Percentiles rank a stretch among this genome's conserved stretches.
phyloP scores from a whole-genome alignment of 176 grass and related monocot species.

The maize (Zea mays) region DNA sequence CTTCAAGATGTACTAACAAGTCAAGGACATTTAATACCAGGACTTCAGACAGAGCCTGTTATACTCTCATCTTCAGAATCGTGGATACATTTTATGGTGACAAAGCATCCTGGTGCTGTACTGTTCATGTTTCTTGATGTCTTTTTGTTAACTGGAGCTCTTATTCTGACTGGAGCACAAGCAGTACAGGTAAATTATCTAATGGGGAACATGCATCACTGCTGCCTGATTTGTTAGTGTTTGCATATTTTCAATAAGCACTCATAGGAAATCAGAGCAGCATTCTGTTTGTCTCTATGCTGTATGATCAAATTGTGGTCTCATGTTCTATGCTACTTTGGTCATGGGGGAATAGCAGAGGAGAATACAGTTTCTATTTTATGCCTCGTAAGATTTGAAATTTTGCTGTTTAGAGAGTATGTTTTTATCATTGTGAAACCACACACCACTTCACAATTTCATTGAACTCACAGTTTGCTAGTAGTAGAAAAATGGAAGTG shows the following conservation, averaged over 20 bases:
- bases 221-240: slow-evolving; percentile 7
- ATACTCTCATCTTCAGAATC: slow-evolving; percentile 57
- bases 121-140: slow-evolving; percentile 77
- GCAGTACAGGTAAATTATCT: slow-evolving; percentile 58
- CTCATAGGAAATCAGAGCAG: slow-evolving; percentile 4
- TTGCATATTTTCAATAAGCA: neutral
- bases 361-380: slow-evolving; percentile 8
- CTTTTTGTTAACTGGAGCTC: slow-evolving; percentile 65
- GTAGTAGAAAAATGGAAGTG: slow-evolving; percentile 14
- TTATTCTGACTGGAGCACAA: slow-evolving; percentile 72
- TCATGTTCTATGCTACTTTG: slow-evolving; percentile 18
- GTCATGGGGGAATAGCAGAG: slow-evolving; percentile 10
- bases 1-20: slow-evolving; percentile 31
- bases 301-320: slow-evolving; percentile 28
- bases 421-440: slow-evolving; percentile 9
- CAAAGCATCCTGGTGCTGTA: slow-evolving; percentile 70
- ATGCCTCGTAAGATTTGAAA: neutral
- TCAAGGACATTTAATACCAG: slow-evolving; percentile 48
- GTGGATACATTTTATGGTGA: slow-evolving; percentile 78
- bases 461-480: neutral
- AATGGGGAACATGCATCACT: slow-evolving; percentile 6
- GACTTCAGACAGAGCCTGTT: slow-evolving; percentile 73
- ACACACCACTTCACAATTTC: neutral
- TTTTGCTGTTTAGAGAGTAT: slow-evolving; percentile 1
- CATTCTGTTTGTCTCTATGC: neutral